Conservation (phyloP, 192 early-diverging fungal genomes). For the Radiomyces spectabilis region DNA sequence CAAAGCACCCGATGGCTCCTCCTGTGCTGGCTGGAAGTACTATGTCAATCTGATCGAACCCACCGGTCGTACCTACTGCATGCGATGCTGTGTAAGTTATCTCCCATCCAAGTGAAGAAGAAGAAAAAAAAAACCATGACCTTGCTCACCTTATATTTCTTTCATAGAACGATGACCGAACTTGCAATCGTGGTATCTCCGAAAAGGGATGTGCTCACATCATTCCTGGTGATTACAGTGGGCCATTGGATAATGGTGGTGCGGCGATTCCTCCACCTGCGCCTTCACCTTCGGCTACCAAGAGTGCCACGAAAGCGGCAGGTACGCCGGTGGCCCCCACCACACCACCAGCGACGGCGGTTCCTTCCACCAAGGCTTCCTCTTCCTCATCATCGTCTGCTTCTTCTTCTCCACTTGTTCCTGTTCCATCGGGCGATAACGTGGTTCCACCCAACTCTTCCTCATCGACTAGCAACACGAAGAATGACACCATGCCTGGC, state of each 20-base stretch:
- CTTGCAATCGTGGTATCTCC: slow-evolving; percentile 39
- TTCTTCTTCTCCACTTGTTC: too few species aligned
- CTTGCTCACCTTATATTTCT: neutral
- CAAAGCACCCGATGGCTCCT: slow-evolving; percentile 31
- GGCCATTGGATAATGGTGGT: neutral
- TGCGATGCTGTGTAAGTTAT: slow-evolving; percentile 36
- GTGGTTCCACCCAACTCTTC: too few species aligned
- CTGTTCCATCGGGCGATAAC: too few species aligned
- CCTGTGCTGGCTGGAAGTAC: slow-evolving; percentile 29
- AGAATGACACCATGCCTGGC: too few species aligned
- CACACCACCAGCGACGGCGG: too few species aligned
- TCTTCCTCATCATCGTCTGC: too few species aligned
- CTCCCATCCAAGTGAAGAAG: too few species aligned
- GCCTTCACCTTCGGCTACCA: neutral
- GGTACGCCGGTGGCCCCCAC: too few species aligned
- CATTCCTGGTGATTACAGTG: slow-evolving; percentile 42
- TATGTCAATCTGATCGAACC: slow-evolving; percentile 43
- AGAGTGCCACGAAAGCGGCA: too few species aligned
- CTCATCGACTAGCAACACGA: too few species aligned
- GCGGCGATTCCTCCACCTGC: neutral
- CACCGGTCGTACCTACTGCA: slow-evolving; percentile 27
- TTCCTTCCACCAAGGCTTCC: too few species aligned
- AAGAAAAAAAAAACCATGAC: neutral
- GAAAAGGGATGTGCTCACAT: slow-evolving; percentile 34
- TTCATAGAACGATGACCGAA: slow-evolving; percentile 16